These are phyloP conservation scores for Mastigamoeba balamuthi DNA, from an alignment of 78 protist species.

Conservation along the genomic window DNA sequence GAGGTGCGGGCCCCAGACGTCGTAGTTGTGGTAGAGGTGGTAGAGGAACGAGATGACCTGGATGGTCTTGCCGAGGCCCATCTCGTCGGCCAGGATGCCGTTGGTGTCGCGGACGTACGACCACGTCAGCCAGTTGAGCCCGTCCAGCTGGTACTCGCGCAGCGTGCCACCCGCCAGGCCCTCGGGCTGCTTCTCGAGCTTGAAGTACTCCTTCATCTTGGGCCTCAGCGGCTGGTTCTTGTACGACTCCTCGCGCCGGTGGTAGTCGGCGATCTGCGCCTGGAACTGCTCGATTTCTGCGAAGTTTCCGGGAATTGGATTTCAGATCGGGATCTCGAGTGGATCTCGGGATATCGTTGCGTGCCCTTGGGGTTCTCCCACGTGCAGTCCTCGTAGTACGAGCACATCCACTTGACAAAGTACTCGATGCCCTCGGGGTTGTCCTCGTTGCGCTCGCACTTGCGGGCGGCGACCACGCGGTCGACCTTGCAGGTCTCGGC, in stretches of 20 bases:
- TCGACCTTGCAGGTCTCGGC: conserved; percentile 39
- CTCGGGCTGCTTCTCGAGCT: conserved; percentile 13
- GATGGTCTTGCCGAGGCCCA: conserved; percentile 59
- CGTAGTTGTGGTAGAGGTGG: conserved; percentile 19
- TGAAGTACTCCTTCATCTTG: conserved; percentile 7
- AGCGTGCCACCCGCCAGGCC: conserved; percentile 26
- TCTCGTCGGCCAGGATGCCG: conserved; percentile 67
- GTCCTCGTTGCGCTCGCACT: neutral
- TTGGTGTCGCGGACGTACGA: conserved; percentile 9
- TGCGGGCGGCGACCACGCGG: conserved; percentile 28
- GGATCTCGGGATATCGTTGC: too few relatives aligned
- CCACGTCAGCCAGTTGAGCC: conserved; percentile 61
- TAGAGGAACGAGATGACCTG: conserved; percentile 33
- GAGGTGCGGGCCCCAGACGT: conserved; percentile 77
- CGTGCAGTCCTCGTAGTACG: conserved; percentile 64
- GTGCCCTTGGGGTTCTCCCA: conserved; percentile 82
- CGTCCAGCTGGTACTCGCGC: conserved; percentile 87
- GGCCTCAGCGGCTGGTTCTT: conserved; percentile 27
- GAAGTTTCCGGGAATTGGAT: too few relatives aligned
- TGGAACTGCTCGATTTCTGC: too few relatives aligned
- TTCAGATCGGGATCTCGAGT: too few relatives aligned
- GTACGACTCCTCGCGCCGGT: conserved; percentile 7
- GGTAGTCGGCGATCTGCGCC: neutral
- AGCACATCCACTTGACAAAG: conserved; percentile 69
- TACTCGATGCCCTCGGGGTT: conserved; percentile 26